Evolutionary conservation across 2,329 filamentous ascomycete genomes (phyloP), one percentile per base, ranked within the genome.

Genomic region (Apiospora kogelbergensis): DNA sequence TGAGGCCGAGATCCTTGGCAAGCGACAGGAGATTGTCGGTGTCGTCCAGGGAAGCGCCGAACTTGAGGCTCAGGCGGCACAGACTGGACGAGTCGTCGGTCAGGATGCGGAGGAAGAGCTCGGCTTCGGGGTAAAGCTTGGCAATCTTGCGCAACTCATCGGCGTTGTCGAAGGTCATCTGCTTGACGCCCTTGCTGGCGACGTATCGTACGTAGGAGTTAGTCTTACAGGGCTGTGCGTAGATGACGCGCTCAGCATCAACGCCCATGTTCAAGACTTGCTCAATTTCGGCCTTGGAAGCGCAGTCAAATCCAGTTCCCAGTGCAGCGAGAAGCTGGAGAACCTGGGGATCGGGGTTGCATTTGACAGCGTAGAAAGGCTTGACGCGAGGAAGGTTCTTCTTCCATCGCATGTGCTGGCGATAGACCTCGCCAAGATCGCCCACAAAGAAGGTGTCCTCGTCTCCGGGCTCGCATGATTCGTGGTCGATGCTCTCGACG

Each of bases 111-210:
- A 99, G 86, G 81, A 92, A 97, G 53, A 99, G 90, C 84, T 98
- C 93, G 37, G 96, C 96, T 64, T 89, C 90, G 2, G 96, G 95
- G 78, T 89, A 98, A 75, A 96, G 89, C 81, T 94, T 92, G 82
- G 97, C 96, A 81, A 97, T 95, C 88, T 99, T 99, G 89, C 95
- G 94, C 67, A 99, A 89, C 86, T 99, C 96, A 80, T 99, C 96
- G 79, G 92, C 90, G 76, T 99, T 99, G 88, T 99, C 96, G 79
- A 99, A 98, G 2, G 96, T 99, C 95, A 99, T 98, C 86, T 97
- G 93, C 84, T 93, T 95, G 79, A 99, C 96, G 74, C 92, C 92
- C 74, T 91, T 86, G 78, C 90, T 88, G 77, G 92, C 90, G 73
- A 97, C 96, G 78, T 95, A 97, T 78, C 95, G 94, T 72, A 99